Base-by-base conservation (phyloP, 176 grass and related monocot genomes). In the Carex scoparia region DNA sequence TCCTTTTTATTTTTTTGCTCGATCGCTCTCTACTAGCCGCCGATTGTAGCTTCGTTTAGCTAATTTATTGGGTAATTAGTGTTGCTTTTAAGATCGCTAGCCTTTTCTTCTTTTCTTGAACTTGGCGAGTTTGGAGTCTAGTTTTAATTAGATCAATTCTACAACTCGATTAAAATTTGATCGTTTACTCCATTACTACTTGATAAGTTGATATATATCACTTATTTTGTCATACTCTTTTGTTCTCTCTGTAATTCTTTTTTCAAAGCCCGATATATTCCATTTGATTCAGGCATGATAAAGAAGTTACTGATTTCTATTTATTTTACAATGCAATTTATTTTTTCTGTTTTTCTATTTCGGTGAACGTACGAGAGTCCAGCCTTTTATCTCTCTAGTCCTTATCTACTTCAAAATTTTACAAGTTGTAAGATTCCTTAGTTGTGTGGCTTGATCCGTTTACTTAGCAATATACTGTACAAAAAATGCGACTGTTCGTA, bases 181-280 rank as follows among this genome's bases (percentile, higher is more conserved):
- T 75, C 4, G 48, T 75, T 19, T 14, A 40, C 66, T 40, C 14
- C 7, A 30, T 71, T 46, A 11, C 4, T 72, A 23, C 49, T 77
- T 77, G 27, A 14, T 76, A 42, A 37, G 35, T 37, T 37, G 35
- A 37, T 37, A 37, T 37, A 2, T 1, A 76, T 83, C 37, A 10
- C 42, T 63, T 10, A 37, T 60, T 65, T 80, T 35, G 53, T 60
- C 4, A 30, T 55, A 38, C 60, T 81, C 61, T 80, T 61, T 38
- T 37, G 23, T 59, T 79, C 30, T 58, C 15, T 30, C 27, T 53
- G 81, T 69, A 40, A 27, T 23, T 44, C 10, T 48, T 83, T 61
- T 83, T 53, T 66, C 81, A 53, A 83, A 83, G 2, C 80, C 62
- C 81, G 15, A 83, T 27, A 83, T 31, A 83, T 66, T 82, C 56